Percentiles rank a stretch among this genome's conserved stretches.
phyloP scores from a whole-genome alignment of 768 basidiomycete genomes.

The Scleroderma citrinum region DNA sequence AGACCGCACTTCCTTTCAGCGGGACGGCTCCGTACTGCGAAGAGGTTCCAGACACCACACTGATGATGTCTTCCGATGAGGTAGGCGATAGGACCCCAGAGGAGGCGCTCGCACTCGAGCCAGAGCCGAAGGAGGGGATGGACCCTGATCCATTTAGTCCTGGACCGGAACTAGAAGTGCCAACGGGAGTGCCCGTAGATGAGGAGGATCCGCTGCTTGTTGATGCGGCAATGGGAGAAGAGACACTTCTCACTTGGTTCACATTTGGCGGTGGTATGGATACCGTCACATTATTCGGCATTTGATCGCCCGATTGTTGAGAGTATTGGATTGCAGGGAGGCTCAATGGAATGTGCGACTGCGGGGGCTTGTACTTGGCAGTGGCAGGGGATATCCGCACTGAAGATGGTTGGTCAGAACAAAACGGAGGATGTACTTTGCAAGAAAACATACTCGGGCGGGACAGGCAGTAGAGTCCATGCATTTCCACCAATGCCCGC shows the following conservation, averaged over 20 bases:
- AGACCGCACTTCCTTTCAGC: constrained; percentile 23
- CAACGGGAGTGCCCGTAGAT: constrained; percentile 29
- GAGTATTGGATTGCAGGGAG: constrained; percentile 39
- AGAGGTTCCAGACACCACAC: constrained; percentile 39
- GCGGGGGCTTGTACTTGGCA: constrained; percentile 74
- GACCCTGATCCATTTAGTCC: constrained; percentile 50
- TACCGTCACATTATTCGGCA: constrained; percentile 38
- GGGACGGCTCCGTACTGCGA: constrained; percentile 38
- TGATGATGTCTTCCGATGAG: constrained; percentile 50
- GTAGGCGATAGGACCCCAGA: constrained; percentile 45
- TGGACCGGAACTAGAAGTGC: constrained; percentile 40
- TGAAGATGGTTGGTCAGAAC: constrained; percentile 32
- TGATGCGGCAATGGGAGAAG: constrained; percentile 56
- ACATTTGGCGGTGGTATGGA: constrained; percentile 43
- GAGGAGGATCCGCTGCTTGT: constrained; percentile 15
- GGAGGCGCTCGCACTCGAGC: constrained; percentile 39
- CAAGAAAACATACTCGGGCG: constrained; percentile 64
- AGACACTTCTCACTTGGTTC: constrained; percentile 57
- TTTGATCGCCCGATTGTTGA: constrained; percentile 22
- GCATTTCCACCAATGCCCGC: constrained; percentile 87
- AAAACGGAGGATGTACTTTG: background rate
- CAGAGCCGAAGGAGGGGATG: constrained; percentile 45
- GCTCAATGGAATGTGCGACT: constrained; percentile 31
- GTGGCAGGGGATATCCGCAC: constrained; percentile 91
- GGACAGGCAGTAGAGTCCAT: constrained; percentile 83